These are phyloP conservation scores for Magnolia kwangsiensis DNA, from an alignment of 164 flowering plant genomes.

Conservation along the genomic window DNA sequence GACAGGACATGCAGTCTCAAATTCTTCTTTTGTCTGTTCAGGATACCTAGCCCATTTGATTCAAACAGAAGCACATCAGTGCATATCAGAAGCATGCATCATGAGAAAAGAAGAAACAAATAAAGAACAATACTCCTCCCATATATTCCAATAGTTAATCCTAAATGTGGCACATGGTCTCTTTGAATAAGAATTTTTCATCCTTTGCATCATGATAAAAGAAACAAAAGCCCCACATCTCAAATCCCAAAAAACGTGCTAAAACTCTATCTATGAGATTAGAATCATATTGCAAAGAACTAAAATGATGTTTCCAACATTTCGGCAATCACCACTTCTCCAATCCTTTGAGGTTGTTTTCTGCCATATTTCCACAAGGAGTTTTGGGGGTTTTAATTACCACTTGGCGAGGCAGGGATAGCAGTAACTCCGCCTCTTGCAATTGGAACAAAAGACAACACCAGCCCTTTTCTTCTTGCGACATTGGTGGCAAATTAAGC, in stretches of 20 bases:
- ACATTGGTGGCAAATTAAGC: constrained; percentile 12
- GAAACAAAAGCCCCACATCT: background rate
- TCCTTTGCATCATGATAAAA: too few species aligned
- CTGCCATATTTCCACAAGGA: background rate
- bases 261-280: background rate
- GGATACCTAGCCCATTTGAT: constrained; percentile 53
- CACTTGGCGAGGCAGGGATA: constrained; percentile 7
- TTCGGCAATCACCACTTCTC: background rate
- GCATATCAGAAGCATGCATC: background rate
- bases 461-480: constrained; percentile 8
- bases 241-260: background rate
- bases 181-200: background rate
- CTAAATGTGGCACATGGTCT: background rate
- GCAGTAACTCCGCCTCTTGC: constrained; percentile 11
- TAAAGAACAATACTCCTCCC: background rate
- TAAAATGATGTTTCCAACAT: background rate
- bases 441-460: constrained; percentile 8
- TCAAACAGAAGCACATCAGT: constrained; percentile 9
- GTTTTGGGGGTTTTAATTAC: background rate
- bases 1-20: constrained; percentile 58
- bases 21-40: constrained; percentile 40
- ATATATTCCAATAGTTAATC: background rate
- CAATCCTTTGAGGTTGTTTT: too few species aligned
- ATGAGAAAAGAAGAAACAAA: background rate
- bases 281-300: background rate